Evolutionary conservation across 345 rosid species (phyloP).

Genomic region (Odontarrhena argentea): DNA sequence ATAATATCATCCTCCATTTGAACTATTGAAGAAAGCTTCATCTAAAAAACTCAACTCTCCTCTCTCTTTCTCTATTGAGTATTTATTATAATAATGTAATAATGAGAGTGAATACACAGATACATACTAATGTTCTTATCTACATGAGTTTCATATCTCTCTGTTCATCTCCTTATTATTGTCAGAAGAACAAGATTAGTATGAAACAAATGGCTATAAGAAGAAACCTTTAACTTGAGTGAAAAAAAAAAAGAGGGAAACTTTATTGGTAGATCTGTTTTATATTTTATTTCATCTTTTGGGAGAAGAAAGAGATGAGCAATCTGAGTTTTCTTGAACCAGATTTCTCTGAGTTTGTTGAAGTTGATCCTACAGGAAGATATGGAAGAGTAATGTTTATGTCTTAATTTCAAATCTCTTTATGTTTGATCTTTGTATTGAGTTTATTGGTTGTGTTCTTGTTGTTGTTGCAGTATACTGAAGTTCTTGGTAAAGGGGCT

Average conservation of each 20-base stretch:
- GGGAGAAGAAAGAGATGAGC: slow-evolving; percentile 56
- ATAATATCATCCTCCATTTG: slow-evolving; percentile 23
- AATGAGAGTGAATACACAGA: slow-evolving; percentile 27
- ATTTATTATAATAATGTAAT: slow-evolving; percentile 35
- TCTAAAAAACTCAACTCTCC: slow-evolving; percentile 16
- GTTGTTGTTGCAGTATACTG: slow-evolving; percentile 71
- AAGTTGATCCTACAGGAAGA: slow-evolving; percentile 99
- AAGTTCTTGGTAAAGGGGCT: slow-evolving; percentile 98
- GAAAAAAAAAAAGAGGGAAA: slow-evolving; percentile 2
- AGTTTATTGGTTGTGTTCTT: slow-evolving; percentile 10
- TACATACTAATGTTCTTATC: slow-evolving; percentile 18
- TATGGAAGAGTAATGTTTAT: slow-evolving; percentile 75
- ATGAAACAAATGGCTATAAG: slow-evolving; percentile 24
- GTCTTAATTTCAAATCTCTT: slow-evolving; percentile 24
- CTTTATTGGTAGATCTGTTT: slow-evolving; percentile 34
- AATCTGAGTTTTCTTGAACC: slow-evolving; percentile 58
- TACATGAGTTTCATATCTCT: slow-evolving; percentile 32
- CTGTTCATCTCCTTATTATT: slow-evolving; percentile 32
- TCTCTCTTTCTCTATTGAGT: slow-evolving; percentile 12
- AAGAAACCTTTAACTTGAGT: slow-evolving; percentile 24
- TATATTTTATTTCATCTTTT: slow-evolving; percentile 11
- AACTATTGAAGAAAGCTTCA: slow-evolving; percentile 32
- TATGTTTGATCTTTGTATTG: slow-evolving; percentile 11
- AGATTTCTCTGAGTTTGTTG: slow-evolving; percentile 81
- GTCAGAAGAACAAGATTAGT: slow-evolving; percentile 29